phyloP scores from a whole-genome alignment of 2,329 filamentous ascomycete genomes.

The Endocalyx cinctus region DNA sequence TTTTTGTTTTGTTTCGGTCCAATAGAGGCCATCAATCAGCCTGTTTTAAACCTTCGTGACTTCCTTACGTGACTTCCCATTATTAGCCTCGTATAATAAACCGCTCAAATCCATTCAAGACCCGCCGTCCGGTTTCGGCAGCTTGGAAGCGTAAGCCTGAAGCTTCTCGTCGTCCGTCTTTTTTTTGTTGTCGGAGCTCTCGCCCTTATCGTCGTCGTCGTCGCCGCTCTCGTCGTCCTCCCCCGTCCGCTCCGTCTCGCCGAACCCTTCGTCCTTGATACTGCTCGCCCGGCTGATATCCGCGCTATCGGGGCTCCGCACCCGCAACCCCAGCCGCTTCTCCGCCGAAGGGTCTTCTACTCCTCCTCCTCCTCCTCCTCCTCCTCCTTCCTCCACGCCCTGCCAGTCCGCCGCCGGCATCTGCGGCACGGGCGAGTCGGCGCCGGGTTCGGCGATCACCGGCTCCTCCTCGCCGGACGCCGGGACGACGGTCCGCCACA shows the following conservation, averaged over 20 bases:
- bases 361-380: too few species aligned
- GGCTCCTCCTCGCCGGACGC: conserved; percentile 16
- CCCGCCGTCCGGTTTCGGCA: not conserved
- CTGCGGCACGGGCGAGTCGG: conserved; percentile 66
- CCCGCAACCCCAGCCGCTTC: conserved; percentile 65
- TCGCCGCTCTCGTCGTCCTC: too few species aligned
- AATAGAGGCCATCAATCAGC: too few species aligned
- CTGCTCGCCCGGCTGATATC: conserved; percentile 71
- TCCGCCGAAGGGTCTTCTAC: conserved; percentile 42
- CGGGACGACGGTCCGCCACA: conserved; percentile 60
- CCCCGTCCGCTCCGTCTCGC: conserved; percentile 10
- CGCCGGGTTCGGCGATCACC: conserved; percentile 60
- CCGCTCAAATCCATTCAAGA: too few species aligned
- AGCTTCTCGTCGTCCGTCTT: conserved; percentile 4
- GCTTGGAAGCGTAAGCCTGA: not conserved
- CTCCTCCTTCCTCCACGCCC: too few species aligned
- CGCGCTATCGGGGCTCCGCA: conserved; percentile 59
- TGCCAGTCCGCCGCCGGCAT: conserved; percentile 71
- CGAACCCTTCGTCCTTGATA: conserved; percentile 38
- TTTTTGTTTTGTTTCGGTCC: too few species aligned
- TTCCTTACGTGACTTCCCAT: too few species aligned
- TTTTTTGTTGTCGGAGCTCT: too few species aligned
- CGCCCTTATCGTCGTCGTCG: too few species aligned
- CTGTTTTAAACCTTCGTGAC: too few species aligned
- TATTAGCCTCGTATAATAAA: too few species aligned